Evolutionary conservation across 768 basidiomycete genomes (phyloP).

Genomic region (Dacryopinax spathularia): DNA sequence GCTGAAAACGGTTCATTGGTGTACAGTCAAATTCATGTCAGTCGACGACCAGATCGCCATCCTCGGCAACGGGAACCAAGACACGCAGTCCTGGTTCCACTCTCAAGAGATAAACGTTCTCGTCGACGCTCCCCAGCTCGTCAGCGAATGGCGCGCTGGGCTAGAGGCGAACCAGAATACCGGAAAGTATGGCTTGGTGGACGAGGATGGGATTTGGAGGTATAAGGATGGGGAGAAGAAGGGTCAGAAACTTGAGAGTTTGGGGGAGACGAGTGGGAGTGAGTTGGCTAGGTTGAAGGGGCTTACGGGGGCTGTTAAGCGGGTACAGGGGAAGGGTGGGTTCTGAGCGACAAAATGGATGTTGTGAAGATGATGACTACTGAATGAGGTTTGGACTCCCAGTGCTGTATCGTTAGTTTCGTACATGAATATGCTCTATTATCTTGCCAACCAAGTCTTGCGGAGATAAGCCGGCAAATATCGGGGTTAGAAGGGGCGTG

Average conservation of each 20-base stretch:
- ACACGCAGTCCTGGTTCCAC: constrained; percentile 59
- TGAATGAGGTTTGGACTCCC: neutral
- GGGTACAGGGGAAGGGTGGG: constrained; percentile 32
- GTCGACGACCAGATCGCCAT: constrained; percentile 53
- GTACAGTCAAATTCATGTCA: constrained; percentile 46
- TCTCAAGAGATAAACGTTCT: constrained; percentile 55
- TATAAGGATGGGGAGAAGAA: constrained; percentile 29
- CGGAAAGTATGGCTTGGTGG: constrained; percentile 34
- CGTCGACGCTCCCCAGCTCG: constrained; percentile 39
- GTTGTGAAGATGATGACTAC: neutral
- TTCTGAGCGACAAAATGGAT: constrained; percentile 9
- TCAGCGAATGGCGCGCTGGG: constrained; percentile 41
- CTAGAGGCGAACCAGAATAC: constrained; percentile 43
- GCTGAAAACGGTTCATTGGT: neutral
- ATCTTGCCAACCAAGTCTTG: no score
- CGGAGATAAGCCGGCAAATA: no score
- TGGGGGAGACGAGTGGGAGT: neutral
- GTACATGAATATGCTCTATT: no score
- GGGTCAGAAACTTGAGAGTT: neutral
- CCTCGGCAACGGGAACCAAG: constrained; percentile 57
- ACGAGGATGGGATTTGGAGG: constrained; percentile 43
- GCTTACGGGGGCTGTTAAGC: constrained; percentile 29
- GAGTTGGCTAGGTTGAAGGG: constrained; percentile 24
- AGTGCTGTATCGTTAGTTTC: no score
- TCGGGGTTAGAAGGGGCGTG: no score